Evolutionary conservation across 805 yeast species (phyloP).

Genomic region (Sungouiella thailandica): DNA sequence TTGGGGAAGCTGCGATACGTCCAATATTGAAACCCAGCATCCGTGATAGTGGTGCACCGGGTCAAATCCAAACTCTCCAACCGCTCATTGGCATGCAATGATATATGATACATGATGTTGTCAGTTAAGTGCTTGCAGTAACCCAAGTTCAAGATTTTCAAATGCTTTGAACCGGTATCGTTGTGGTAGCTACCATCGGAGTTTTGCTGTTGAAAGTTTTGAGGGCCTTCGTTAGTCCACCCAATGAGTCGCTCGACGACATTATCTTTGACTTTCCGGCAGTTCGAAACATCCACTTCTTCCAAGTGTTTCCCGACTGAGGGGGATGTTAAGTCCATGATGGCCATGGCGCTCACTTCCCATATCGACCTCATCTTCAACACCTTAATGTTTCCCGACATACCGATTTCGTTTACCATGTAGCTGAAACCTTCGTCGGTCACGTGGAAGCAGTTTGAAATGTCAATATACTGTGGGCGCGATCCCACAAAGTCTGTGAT

Average conservation of each 20-base stretch:
- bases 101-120: conserved; percentile 57
- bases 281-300: conserved; percentile 64
- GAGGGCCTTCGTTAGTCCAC: conserved; percentile 21
- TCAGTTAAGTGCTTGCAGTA: conserved; percentile 77
- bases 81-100: conserved; percentile 51
- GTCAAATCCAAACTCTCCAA: conserved; percentile 58
- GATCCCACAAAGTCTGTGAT: conserved; percentile 70
- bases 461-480: conserved; percentile 54
- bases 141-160: conserved; percentile 53
- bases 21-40: conserved; percentile 68
- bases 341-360: conserved; percentile 78
- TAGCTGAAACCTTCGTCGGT: conserved; percentile 73
- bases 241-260: conserved; percentile 69
- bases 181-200: conserved; percentile 12
- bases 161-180: conserved; percentile 53
- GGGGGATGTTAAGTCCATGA: conserved; percentile 69
- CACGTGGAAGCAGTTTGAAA: conserved; percentile 71
- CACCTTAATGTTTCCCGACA: conserved; percentile 50
- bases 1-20: conserved; percentile 50
- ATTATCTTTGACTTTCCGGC: conserved; percentile 67
- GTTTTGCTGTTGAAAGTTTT: conserved; percentile 5
- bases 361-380: conserved; percentile 66
- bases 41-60: conserved; percentile 75
- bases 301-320: conserved; percentile 55
- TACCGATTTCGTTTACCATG: conserved; percentile 66